These are phyloP conservation scores for Emericellopsis terricola DNA, from an alignment of 495 filamentous ascomycete species.

Conservation along the genomic window DNA sequence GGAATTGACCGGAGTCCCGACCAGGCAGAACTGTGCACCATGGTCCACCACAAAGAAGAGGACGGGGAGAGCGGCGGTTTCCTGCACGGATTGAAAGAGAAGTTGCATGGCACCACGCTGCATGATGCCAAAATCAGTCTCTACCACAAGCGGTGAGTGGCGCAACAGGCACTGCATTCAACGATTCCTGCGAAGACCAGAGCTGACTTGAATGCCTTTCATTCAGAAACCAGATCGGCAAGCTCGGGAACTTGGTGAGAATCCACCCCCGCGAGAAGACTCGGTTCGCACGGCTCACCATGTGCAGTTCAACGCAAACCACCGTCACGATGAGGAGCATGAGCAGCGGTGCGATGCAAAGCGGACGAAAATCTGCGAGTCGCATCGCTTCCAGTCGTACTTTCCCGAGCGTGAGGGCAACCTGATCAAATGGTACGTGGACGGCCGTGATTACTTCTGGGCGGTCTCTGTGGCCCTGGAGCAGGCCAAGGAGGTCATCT, in stretches of 20 bases:
- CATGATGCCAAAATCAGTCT: slow-evolving; percentile 28
- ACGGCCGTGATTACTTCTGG: slow-evolving; percentile 86
- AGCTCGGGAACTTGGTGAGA: slow-evolving; percentile 32
- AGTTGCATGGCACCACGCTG: slow-evolving; percentile 24
- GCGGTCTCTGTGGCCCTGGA: slow-evolving; percentile 79
- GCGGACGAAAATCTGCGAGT: slow-evolving; percentile 48
- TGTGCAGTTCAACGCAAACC: slow-evolving; percentile 55
- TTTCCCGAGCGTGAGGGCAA: slow-evolving; percentile 75
- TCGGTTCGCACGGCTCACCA: slow-evolving; percentile 2
- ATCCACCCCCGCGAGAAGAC: not conserved
- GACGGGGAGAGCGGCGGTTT: not conserved
- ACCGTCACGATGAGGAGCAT: slow-evolving; percentile 89
- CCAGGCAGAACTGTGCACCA: too few species aligned
- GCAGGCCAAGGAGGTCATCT: slow-evolving; percentile 76
- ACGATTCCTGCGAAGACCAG: too few species aligned
- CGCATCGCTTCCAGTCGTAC: slow-evolving; percentile 73
- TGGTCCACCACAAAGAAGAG: too few species aligned
- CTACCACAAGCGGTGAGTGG: slow-evolving; percentile 27
- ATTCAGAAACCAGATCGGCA: slow-evolving; percentile 31
- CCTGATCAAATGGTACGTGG: slow-evolving; percentile 91
- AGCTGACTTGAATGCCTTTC: not conserved
- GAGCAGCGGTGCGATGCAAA: slow-evolving; percentile 72
- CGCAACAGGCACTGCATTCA: not conserved
- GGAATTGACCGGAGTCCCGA: too few species aligned
- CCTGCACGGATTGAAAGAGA: slow-evolving; percentile 22